Conservation (phyloP, 768 basidiomycete species). For the Asterophora parasitica region DNA sequence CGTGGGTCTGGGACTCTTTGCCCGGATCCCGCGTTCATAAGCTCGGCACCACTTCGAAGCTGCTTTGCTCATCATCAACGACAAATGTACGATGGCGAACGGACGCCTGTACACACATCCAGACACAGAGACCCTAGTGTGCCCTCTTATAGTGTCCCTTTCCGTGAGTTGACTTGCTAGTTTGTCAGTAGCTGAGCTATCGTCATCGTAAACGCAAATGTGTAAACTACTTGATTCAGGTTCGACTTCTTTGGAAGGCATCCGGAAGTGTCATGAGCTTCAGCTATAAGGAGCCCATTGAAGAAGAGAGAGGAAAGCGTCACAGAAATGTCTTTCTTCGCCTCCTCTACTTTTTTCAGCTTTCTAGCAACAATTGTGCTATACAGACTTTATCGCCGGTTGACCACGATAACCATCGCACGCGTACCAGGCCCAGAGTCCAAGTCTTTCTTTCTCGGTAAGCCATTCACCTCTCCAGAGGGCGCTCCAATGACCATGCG, state of each 20-base stretch:
- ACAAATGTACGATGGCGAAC: constrained; percentile 8
- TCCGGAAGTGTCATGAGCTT: background rate
- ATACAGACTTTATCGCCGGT: constrained; percentile 26
- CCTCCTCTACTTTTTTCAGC: constrained; percentile 5
- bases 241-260: constrained; percentile 6
- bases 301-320: background rate
- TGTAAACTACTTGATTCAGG: background rate
- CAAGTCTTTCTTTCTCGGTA: constrained; percentile 37
- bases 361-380: constrained; percentile 8
- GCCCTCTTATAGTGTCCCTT: background rate
- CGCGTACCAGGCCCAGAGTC: constrained; percentile 31
- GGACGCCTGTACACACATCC: background rate
- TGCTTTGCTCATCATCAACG: constrained; percentile 9
- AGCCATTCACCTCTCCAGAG: background rate
- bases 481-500: background rate
- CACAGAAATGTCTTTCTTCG: constrained; percentile 13
- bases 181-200: background rate
- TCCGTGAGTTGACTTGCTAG: background rate
- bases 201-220: constrained; percentile 4
- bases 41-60: constrained; percentile 3
- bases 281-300: constrained; percentile 1
- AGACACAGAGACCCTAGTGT: background rate
- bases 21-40: background rate
- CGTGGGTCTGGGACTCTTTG: too few relatives aligned
- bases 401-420: constrained; percentile 29